Base-by-base conservation (phyloP, 148 eudicot species). In the Fallopia convolvulus region DNA sequence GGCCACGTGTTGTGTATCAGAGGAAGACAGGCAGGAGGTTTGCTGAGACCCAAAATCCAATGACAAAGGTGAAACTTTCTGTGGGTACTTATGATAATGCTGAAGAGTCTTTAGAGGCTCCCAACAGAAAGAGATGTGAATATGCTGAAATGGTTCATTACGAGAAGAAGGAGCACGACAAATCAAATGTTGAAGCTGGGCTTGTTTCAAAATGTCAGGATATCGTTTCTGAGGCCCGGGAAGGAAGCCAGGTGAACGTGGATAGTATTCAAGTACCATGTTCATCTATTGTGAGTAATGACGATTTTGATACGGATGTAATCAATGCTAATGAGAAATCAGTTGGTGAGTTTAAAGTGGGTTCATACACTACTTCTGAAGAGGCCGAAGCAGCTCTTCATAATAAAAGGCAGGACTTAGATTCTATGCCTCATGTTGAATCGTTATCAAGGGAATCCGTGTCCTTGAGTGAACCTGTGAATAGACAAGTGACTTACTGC, bases 291-390 rank as follows among this genome's bases (percentile, higher is more conserved):
- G 56, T 50, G 56, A 50, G 56, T 14, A 50, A 77, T 7, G 61
- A 75, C 74, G 76, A 70, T 13, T 74, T 76, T 41, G 72, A 70
- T 33, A 61, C 71, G 73, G 80, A 78, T 10, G 65, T 85, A 61
- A 70, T 84, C 17, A 79, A 84, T 79, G 73, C 76, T 18, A 79
- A 79, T 77, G 87, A 84, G 44, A 82, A 84, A 44, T 77, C 81
- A 65, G 7, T 84, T 42, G 87, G 87, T 70, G 87, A 84, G 21
- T 84, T 47, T 52, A 78, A 81, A 33, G 32, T 84, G 78, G 52
- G 82, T 72, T 72, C 80, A 76, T 65, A 23, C 40, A 1, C 3
- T 8, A 65, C 70, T 23, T 3, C 17, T 65, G 70, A 65, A 26
- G 71, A 65, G 33, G 71, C 71, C 5, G 71, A 23, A 33, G 71